A percentile compares a stretch with the other conserved stretches of the same genome.
These are phyloP conservation scores for Monosporascus ibericus DNA, from an alignment of 2,329 filamentous ascomycete species.

Conservation along the genomic window DNA sequence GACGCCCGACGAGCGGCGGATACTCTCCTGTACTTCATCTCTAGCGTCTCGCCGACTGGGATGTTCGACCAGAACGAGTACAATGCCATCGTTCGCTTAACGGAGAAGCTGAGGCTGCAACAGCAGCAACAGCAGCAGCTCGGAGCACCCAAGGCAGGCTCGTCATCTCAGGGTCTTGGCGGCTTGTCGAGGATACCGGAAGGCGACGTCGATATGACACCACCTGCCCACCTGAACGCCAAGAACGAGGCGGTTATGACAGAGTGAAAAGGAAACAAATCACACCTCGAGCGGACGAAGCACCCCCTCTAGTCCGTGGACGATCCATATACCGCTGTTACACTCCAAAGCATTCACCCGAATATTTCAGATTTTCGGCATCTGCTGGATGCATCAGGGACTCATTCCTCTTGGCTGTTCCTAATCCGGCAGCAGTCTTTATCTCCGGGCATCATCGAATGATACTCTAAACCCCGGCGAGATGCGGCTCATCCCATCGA, in stretches of 20 bases:
- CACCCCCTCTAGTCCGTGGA: no score
- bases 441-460: no score
- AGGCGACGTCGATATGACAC: slow-evolving; percentile 46
- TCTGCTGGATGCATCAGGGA: no score
- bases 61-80: slow-evolving; percentile 75
- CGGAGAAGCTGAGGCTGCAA: slow-evolving; percentile 75
- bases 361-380: no score
- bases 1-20: slow-evolving; percentile 79
- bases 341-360: no score
- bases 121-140: slow-evolving; percentile 22
- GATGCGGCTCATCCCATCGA: no score
- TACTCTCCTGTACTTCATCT: slow-evolving; percentile 75
- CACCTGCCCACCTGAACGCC: slow-evolving; percentile 20
- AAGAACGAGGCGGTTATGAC: slow-evolving; percentile 31
- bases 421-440: no score
- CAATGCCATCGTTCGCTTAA: slow-evolving; percentile 70
- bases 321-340: no score
- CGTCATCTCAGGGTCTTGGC: slow-evolving; percentile 33
- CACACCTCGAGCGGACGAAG: not conserved
- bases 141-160: slow-evolving; percentile 20
- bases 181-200: slow-evolving; percentile 51
- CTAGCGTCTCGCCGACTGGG: slow-evolving; percentile 58
- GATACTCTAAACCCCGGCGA: no score
- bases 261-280: slow-evolving; percentile 15
- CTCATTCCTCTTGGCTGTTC: no score